phyloP scores from a whole-genome alignment of 2,329 filamentous ascomycete species.

The Fusarium guadeloupense region DNA sequence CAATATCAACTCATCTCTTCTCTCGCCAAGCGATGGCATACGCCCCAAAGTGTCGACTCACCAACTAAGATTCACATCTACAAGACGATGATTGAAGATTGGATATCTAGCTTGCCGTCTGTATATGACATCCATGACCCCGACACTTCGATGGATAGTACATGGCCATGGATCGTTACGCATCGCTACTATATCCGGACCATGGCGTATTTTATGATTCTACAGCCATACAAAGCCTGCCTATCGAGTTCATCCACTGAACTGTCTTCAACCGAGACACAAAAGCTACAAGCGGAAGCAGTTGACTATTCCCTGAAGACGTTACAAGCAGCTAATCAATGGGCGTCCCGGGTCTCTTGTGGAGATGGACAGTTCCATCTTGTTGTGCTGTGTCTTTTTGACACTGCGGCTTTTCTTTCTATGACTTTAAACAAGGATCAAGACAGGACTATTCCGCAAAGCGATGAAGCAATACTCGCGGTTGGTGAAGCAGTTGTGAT shows the following conservation, averaged over 20 bases:
- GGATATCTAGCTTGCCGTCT: background rate
- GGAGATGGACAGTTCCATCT: slow-evolving; percentile 12
- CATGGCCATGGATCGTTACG: slow-evolving; percentile 12
- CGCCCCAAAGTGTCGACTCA: slow-evolving; percentile 2
- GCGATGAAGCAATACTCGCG: background rate
- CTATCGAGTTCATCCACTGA: background rate
- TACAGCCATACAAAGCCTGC: slow-evolving; percentile 13
- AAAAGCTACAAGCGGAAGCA: background rate
- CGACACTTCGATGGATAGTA: background rate
- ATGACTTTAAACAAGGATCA: background rate
- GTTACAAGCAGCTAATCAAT: background rate
- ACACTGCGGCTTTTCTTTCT: slow-evolving; percentile 8
- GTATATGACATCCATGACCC: background rate
- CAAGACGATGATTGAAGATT: background rate
- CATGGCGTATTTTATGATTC: slow-evolving; percentile 11
- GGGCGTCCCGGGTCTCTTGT: slow-evolving; percentile 4
- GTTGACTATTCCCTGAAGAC: background rate
- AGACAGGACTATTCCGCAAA: background rate
- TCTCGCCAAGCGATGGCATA: slow-evolving; percentile 12
- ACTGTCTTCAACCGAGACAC: background rate
- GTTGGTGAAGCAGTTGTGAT: background rate
- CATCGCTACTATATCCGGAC: slow-evolving; percentile 17
- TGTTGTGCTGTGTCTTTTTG: background rate
- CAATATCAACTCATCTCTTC: slow-evolving; percentile 15
- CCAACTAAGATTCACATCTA: background rate